Conservation (phyloP, 2,329 filamentous ascomycete species). For the Parascedosporium putredinis region DNA sequence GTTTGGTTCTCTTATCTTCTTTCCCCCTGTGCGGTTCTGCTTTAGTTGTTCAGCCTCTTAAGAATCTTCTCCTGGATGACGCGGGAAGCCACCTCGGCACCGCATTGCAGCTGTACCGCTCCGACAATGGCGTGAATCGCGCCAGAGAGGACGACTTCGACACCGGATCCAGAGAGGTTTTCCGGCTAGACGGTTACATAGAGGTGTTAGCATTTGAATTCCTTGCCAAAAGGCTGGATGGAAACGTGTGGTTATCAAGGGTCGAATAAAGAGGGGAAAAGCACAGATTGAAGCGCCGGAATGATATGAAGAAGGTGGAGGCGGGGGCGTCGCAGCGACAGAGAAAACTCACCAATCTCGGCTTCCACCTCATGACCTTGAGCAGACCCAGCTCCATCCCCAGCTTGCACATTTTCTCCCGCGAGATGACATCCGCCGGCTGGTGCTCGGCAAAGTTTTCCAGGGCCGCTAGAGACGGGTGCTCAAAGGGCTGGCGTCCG, state of each 20-base stretch:
- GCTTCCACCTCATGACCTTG: slow-evolving; percentile 79
- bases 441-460: slow-evolving; percentile 56
- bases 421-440: slow-evolving; percentile 51
- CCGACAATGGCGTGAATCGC: slow-evolving; percentile 79
- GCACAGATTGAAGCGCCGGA: too few species aligned
- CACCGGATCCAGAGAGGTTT: slow-evolving; percentile 62
- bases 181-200: slow-evolving; percentile 39
- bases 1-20: too few species aligned
- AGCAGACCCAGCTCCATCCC: slow-evolving; percentile 61
- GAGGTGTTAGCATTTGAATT: slow-evolving; percentile 3
- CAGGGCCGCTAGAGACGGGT: slow-evolving; percentile 62
- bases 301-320: neutral
- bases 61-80: slow-evolving; percentile 70
- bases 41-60: slow-evolving; percentile 10
- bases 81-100: slow-evolving; percentile 64
- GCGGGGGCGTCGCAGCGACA: neutral
- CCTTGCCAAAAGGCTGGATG: too few species aligned
- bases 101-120: slow-evolving; percentile 79
- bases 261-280: too few species aligned
- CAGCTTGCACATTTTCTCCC: slow-evolving; percentile 55
- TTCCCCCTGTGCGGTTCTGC: neutral
- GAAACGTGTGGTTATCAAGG: too few species aligned
- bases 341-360: slow-evolving; percentile 56
- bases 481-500: slow-evolving; percentile 55
- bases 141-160: slow-evolving; percentile 63